Evolutionary conservation across 2,329 filamentous ascomycete species (phyloP), one percentile per base, ranked within the genome.

Genomic region (Fusarium palustre): DNA sequence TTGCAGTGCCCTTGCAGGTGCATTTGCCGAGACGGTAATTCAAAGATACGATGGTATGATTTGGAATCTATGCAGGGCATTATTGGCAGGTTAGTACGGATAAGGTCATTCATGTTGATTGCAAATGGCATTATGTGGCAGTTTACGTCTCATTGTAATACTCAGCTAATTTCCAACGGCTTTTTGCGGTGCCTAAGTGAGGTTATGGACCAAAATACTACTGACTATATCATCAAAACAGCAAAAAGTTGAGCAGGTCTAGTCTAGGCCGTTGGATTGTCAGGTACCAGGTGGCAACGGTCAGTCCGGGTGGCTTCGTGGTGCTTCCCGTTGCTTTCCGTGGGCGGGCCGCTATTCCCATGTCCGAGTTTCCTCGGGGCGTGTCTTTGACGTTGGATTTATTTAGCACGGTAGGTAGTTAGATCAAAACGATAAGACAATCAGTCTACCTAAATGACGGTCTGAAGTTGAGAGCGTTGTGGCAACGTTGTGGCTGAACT

Each of bases 1-100:
- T 28, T 47, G 45, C 34, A 57, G 41, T 59, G 38, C 28, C 43
- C 53, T 46, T 52, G 31, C 47, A 59, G 34, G 55, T 55, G 47
- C 53, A 55, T 57, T 64, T 64, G 49, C 33, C 55, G 49, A 55
- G 48, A 46, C 52, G 62, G 61, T 72, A 72, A 61, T 75, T 75
- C 73, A 75, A 75, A 75, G 56, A 53, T 49, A 48, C 42, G 55
- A 61, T 39, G 55, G 43, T 43, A 61, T 53, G 34, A 50, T 47
- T 60, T 57, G 48, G 69, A 67, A 50, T 63, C 60, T 72, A 71
- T 72, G 71, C 69, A 68, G 69, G 63, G 49, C 66, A 73, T 73
- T 62, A 55, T 58, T 58, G 69, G 53, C 54, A 60, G 59, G 57
- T 63, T 68, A 52, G 46, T 41, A 60, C 34, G 54, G 38, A 38